Base-by-base conservation (phyloP, 2,329 filamentous ascomycete species). In the Microsporum audouinii region DNA sequence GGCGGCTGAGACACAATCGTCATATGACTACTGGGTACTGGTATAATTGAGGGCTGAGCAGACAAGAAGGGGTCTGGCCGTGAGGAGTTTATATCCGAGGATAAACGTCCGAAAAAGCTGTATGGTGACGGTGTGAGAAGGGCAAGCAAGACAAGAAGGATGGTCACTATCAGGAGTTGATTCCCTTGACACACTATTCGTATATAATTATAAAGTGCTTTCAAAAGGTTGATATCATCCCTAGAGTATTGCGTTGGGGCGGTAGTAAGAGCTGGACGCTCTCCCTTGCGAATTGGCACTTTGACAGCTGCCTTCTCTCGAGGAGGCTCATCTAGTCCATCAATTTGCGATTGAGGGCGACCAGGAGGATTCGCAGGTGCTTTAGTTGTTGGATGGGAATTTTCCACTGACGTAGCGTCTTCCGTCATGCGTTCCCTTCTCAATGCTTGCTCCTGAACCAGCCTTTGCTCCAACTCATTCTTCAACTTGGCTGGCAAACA, bases 401-500 rank as follows among this genome's bases (percentile, higher is more conserved):
- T 17, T 17, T 47, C 23, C n/a, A 23, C 8, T 33, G 12, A 33
- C 3, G 1, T 36, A 12, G 17, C 36, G 14, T 31, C 27, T 10
- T 43, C 17, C 36, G 27, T 36, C 23, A 41, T 36, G 23, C 4
- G 34, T 14, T 68, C 66, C 12, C 64, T 61, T 64, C 57, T 61
- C 33, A 65, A 63, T 17, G 65, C 63, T 60, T 77, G 74, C 57
- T 80, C 77, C 38, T 79, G 73, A 7, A 72, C 63, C 34, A 75
- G 68, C 62, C 70, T 68, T 43, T 69, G 69, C 62, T 84, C 81
- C 29, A 86, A 65, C 23, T 76, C 75, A 55, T 77, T 76, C 43
- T 79, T 75, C 7, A 82, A 66, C 7, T 80, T 77, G 2, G 81
- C 78, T 1, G 79, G 78, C 31, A 86, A 75, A 78, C 80, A 83